Base-by-base conservation (phyloP, 1,284 basidiomycete species). In the Exsudoporus floridanus region DNA sequence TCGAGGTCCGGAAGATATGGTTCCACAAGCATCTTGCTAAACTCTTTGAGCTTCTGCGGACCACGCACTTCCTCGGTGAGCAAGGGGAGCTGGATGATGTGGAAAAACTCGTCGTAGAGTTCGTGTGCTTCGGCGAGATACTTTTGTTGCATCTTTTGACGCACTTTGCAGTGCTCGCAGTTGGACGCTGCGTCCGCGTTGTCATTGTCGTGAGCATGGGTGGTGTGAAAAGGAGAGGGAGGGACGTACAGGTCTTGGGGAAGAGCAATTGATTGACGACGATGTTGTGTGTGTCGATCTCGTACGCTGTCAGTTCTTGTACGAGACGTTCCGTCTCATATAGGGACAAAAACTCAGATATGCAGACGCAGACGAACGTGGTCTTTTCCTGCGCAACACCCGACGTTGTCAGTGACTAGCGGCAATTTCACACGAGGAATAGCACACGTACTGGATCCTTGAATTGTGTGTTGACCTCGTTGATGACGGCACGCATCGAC, bases 381-480 rank as follows among this genome's bases (percentile, higher is more conserved):
- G 96, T 99, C 76, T 96, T 95, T 73, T 98, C 94, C 89, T 94
- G 38, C 4, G 39, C 18, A 39, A 16, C 18, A 16, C 5, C 30
- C 33, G 23, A 28, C 13, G 4, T 25, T 8, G 41, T 46, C 48
- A 44, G 37, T 3, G 46, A 34, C 37, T 33, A 16, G 23, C 16
- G 8, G 33, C 30, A 28, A 36, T 38, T 10, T 16, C 44, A 18
- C 38, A 16, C 43, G 30, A 18, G 50, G 34, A 5, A 58, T 28
- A 23, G 23, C 7, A 46, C 5, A 54, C 90, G 56, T 63, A 94
- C 93, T 4, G 96, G 93, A 73, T 99, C 94, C 73, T 98, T 98
- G 81, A 99, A 99, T 67, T 99, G 97, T 1, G 92, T 91, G 79
- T 99, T 99, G 54, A 99, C 96, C 72, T 99, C 97, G 23, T 93